phyloP scores from a whole-genome alignment of 1,284 basidiomycete species.

The Malassezia obtusa region DNA sequence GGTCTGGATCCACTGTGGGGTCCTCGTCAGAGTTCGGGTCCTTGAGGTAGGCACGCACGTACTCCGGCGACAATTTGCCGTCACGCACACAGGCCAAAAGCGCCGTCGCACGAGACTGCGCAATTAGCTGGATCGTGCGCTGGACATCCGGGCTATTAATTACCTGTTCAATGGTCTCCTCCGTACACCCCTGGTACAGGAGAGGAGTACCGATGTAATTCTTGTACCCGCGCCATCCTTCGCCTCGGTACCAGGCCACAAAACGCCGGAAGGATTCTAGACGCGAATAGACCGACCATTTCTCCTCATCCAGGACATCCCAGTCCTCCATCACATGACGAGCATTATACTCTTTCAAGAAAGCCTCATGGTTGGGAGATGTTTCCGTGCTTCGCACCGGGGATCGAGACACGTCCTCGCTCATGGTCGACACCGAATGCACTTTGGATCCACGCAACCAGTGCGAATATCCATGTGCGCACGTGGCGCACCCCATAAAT shows the following conservation, averaged over 20 bases:
- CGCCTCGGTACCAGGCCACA: slow-evolving; percentile 35
- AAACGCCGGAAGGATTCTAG: slow-evolving; percentile 24
- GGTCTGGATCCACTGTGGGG: neutral
- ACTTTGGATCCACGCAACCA: too few species aligned
- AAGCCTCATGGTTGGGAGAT: neutral
- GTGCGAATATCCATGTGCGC: too few species aligned
- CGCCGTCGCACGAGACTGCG: neutral
- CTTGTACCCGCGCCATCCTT: slow-evolving; percentile 38
- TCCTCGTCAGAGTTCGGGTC: neutral
- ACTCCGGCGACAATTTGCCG: neutral
- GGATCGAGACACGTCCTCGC: neutral
- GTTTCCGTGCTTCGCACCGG: neutral
- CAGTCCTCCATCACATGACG: neutral
- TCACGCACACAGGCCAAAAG: neutral
- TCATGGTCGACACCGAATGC: neutral
- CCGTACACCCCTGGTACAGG: slow-evolving; percentile 29
- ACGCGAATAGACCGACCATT: neutral
- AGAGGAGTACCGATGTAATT: slow-evolving; percentile 42
- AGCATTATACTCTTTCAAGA: neutral
- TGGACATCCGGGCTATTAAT: slow-evolving; percentile 33
- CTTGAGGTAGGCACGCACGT: neutral
- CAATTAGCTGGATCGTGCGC: slow-evolving; percentile 21
- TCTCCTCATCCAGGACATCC: neutral
- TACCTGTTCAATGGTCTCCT: slow-evolving; percentile 29
- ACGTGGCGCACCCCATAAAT: neutral